Evolutionary conservation across 768 basidiomycete species (phyloP).

Genomic region (Hypholoma fasciculare): DNA sequence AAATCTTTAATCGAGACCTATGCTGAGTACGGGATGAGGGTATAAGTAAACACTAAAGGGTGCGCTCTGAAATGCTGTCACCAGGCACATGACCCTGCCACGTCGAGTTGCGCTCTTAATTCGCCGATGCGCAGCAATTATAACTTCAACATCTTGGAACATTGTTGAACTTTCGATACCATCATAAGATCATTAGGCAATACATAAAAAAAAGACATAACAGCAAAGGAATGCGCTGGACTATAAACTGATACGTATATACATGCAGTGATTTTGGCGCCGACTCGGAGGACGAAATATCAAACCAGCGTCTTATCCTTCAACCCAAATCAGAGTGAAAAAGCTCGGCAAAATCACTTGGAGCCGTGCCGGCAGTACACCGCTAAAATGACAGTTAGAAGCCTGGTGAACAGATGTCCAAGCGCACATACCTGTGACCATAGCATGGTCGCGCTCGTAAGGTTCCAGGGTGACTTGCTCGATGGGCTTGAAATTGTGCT

Average conservation of each 20-base stretch:
- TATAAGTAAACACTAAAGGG: not conserved
- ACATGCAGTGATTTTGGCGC: conserved; percentile 18
- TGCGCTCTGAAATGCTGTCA: not conserved
- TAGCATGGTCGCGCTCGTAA: conserved; percentile 88
- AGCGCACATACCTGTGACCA: conserved; percentile 70
- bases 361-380: conserved; percentile 7
- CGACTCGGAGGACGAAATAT: conserved; percentile 9
- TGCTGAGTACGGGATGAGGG: not conserved
- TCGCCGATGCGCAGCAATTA: conserved; percentile 1
- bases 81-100: conserved; percentile 32
- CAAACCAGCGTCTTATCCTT: conserved; percentile 12
- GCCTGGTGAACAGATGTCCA: not conserved
- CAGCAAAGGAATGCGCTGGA: conserved; percentile 6
- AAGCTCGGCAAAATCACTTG: not conserved
- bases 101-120: conserved; percentile 25
- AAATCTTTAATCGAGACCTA: not conserved
- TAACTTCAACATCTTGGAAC: not conserved
- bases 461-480: conserved; percentile 97
- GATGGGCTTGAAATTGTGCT: conserved; percentile 84
- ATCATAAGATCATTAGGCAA: conserved; percentile 18
- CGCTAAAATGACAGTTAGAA: conserved; percentile 3
- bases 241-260: conserved; percentile 14
- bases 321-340: conserved; percentile 11
- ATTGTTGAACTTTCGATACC: not conserved
- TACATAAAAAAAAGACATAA: conserved; percentile 13